Conservation (phyloP, 1,284 basidiomycete species). For the Leccinum fallax region DNA sequence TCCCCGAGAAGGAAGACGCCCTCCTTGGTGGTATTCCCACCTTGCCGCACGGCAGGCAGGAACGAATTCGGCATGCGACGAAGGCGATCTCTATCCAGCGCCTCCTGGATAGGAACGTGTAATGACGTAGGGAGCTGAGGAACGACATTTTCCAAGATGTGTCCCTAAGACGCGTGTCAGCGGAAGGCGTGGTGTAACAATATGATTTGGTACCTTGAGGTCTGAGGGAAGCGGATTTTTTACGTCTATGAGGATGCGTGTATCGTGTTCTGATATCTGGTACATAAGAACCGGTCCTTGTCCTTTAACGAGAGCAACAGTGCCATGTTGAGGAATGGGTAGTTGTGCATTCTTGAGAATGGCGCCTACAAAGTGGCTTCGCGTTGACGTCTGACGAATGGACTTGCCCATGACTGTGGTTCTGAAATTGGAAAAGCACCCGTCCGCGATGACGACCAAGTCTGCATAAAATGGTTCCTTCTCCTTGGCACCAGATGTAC, state of each 20-base stretch:
- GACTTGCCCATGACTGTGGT: conserved; percentile 46
- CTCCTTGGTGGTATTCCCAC: conserved; percentile 53
- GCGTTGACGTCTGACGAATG: conserved; percentile 47
- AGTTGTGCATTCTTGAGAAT: conserved; percentile 65
- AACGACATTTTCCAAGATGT: conserved; percentile 72
- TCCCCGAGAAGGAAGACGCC: conserved; percentile 92
- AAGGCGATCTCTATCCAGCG: conserved; percentile 72
- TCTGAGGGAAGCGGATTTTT: conserved; percentile 85
- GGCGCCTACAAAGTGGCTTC: conserved; percentile 72
- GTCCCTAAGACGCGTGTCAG: conserved; percentile 44
- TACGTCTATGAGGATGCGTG: conserved; percentile 92
- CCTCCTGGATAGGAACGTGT: conserved; percentile 60
- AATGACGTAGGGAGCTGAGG: conserved; percentile 79
- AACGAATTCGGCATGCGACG: conserved; percentile 97
- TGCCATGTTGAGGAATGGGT: conserved; percentile 77
- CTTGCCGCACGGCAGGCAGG: conserved; percentile 86
- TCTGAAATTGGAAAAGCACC: conserved; percentile 91
- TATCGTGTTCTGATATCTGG: conserved; percentile 79
- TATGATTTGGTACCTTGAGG: conserved; percentile 58
- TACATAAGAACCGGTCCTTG: conserved; percentile 77
- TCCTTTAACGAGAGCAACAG: conserved; percentile 66
- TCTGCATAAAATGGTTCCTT: conserved; percentile 68
- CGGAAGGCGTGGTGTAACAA: background rate
- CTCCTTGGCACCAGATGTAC: conserved; percentile 32
- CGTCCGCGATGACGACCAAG: conserved; percentile 90